Percentiles rank a stretch among this genome's conserved stretches.
These are phyloP conservation scores for Epichloe gansuensis DNA, from an alignment of 2,329 filamentous ascomycete species.

Conservation along the genomic window DNA sequence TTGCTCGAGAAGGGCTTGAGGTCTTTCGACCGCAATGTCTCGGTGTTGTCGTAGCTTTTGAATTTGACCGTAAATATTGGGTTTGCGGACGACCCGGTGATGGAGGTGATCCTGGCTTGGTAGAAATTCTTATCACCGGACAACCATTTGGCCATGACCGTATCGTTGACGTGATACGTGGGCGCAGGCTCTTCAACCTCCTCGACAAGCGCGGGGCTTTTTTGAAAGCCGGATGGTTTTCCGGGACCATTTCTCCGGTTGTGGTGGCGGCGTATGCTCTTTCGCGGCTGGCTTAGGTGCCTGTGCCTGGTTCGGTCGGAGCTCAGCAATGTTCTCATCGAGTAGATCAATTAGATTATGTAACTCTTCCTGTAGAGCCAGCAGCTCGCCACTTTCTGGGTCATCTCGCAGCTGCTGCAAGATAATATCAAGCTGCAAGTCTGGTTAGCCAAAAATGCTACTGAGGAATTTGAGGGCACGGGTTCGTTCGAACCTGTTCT, in stretches of 20 bases:
- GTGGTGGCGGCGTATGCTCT: slow-evolving; percentile 33
- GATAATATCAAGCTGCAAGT: slow-evolving; percentile 61
- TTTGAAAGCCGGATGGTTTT: slow-evolving; percentile 69
- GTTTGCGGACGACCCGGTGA: slow-evolving; percentile 81
- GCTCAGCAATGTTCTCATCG: slow-evolving; percentile 69
- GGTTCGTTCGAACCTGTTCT: slow-evolving; percentile 34
- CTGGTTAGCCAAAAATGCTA: slow-evolving; percentile 9
- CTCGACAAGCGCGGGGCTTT: slow-evolving; percentile 31
- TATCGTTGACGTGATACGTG: slow-evolving; percentile 77
- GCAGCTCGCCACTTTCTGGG: slow-evolving; percentile 66
- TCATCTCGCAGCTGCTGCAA: slow-evolving; percentile 65
- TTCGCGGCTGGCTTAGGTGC: slow-evolving; percentile 33
- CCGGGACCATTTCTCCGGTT: slow-evolving; percentile 66
- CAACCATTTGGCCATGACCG: slow-evolving; percentile 79
- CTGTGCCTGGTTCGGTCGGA: slow-evolving; percentile 42
- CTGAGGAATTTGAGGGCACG: not conserved
- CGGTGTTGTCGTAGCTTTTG: slow-evolving; percentile 77
- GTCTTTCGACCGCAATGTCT: slow-evolving; percentile 71
- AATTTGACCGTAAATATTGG: slow-evolving; percentile 94
- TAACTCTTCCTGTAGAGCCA: slow-evolving; percentile 67
- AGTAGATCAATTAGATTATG: slow-evolving; percentile 69
- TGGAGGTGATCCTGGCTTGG: slow-evolving; percentile 81
- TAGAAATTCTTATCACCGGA: slow-evolving; percentile 86
- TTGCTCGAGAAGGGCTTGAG: slow-evolving; percentile 72
- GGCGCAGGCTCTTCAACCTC: slow-evolving; percentile 43